phyloP scores from a whole-genome alignment of 106 monocot species.

The Dioscorea dumetorum region DNA sequence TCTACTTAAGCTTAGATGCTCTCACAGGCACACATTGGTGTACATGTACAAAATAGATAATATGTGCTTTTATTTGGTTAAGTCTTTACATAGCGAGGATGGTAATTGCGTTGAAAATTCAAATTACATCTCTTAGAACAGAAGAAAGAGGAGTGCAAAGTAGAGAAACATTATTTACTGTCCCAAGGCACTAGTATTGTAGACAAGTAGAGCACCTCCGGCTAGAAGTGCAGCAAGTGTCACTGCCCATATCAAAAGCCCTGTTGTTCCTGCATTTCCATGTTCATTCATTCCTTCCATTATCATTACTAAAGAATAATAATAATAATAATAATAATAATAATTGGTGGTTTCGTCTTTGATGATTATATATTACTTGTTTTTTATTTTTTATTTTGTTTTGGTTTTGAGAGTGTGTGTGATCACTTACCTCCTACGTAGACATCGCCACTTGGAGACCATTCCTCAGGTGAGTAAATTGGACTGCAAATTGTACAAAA shows the following conservation, averaged over 20 bases:
- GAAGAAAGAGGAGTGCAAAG: neutral
- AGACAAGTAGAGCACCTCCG: constrained; percentile 89
- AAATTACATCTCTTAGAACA: no score
- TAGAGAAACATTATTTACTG: constrained; percentile 30
- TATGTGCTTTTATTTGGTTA: no score
- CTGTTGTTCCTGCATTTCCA: constrained; percentile 60
- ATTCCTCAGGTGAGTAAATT: constrained; percentile 63
- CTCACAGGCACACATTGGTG: no score
- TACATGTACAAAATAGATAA: no score
- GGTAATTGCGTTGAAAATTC: no score
- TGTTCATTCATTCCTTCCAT: neutral
- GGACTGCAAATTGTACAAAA: constrained; percentile 49
- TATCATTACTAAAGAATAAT: neutral
- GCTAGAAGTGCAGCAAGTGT: constrained; percentile 76
- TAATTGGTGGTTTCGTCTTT: neutral
- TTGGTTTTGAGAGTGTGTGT: neutral
- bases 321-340: neutral
- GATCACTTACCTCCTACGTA: constrained; percentile 76
- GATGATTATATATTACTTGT: neutral
- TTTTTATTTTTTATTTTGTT: neutral
- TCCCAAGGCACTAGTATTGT: constrained; percentile 88
- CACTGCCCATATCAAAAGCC: constrained; percentile 90
- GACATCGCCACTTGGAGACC: constrained; percentile 76
- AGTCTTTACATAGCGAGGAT: no score
- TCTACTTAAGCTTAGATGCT: no score